Evolutionary conservation across 805 yeast species (phyloP), one percentile per base, ranked within the genome.

Genomic region (Blastobotrys americana): DNA sequence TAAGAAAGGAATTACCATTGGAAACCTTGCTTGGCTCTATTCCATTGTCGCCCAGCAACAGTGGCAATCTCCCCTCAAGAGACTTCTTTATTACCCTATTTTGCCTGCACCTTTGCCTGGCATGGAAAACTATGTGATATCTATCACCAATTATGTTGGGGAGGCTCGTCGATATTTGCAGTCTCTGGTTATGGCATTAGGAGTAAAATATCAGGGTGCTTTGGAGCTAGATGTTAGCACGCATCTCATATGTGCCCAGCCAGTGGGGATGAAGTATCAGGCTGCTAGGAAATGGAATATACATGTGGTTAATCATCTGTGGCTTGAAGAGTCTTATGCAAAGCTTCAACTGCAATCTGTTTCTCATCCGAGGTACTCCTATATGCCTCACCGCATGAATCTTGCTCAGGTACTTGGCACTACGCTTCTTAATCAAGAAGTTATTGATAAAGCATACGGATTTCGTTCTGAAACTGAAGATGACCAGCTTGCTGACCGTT

Each of bases 321-420:
- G 98, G 98, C 63, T 90, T 10, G 97, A 90, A 57, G 89, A 84
- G 44, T 74, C 87, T 35, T 90, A 72, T 50, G 67, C 74, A 0
- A 62, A 71, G 38, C 84, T 93, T 89, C 65, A 64, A 41, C 52
- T 70, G 3, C 71, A 73, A 52, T 76, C 78, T 33, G 71, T 61
- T 3, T 54, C 64, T 0, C 56, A 61, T 13, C 69, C 75, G 2
- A 67, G 75, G 25, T 85, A 76, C 60, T 58, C 70, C 6, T 65
- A 67, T 40, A 64, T 77, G 34, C 76, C 77, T 1, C 61, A 66
- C 34, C 64, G 60, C 20, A 55, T 66, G 2, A 64, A 68, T 21
- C 63, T 74, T 37, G 68, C 71, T 10, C 67, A 71, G n/a, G 57
- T 75, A 2, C 64, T 81, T 19, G 86, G 85, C 1, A 67, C 68